These are phyloP conservation scores for Curvularia spicifera DNA, from an alignment of 2,329 filamentous ascomycete genomes.

Conservation along the genomic window DNA sequence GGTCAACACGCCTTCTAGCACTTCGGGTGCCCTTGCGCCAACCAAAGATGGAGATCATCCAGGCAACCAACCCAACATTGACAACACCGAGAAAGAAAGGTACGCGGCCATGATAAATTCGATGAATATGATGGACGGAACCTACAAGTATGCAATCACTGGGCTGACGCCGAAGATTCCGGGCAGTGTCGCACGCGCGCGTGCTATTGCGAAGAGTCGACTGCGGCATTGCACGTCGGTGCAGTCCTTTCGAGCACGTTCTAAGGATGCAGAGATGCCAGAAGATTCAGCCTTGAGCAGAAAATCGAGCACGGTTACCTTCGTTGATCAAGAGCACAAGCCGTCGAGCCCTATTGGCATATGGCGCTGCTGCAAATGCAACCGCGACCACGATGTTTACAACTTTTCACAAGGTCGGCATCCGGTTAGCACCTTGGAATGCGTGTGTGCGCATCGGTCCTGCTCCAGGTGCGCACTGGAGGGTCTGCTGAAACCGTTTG, in stretches of 20 bases:
- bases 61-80: background rate
- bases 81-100: background rate
- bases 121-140: conserved; percentile 1
- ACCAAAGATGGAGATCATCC: background rate
- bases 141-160: conserved; percentile 5
- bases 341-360: conserved; percentile 8
- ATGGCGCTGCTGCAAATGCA: conserved; percentile 22
- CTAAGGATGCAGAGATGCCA: background rate
- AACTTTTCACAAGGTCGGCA: conserved; percentile 19
- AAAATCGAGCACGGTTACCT: background rate
- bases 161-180: conserved; percentile 4
- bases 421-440: conserved; percentile 28
- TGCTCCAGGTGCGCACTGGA: conserved; percentile 32
- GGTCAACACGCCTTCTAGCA: conserved; percentile 2
- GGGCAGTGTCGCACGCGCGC: conserved; percentile 13
- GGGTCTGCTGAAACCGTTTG: conserved; percentile 29
- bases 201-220: conserved; percentile 7
- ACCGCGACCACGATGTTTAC: conserved; percentile 11
- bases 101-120: background rate
- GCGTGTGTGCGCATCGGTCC: conserved; percentile 34
- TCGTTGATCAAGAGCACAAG: background rate
- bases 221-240: background rate
- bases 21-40: background rate
- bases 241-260: background rate
- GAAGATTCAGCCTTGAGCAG: background rate